Percentiles rank a stretch among this genome's conserved stretches.
These are phyloP conservation scores for Silene latifolia DNA, from an alignment of 148 eudicot species.

Conservation along the genomic window DNA sequence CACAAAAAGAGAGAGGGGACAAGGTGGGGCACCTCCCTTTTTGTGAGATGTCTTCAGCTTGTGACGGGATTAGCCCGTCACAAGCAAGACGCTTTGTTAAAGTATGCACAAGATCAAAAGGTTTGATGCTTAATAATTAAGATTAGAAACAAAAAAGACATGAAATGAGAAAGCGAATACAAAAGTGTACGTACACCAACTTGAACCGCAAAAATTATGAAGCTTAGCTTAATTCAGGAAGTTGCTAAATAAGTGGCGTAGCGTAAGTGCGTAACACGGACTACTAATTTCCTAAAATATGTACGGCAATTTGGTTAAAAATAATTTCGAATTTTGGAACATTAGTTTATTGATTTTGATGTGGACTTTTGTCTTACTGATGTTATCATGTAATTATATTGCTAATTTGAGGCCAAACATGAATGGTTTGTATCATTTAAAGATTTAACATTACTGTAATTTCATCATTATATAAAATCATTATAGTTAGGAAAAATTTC, in stretches of 20 bases:
- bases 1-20: too few relatives aligned
- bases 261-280: slow-evolving; percentile 4
- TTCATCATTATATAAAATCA: not conserved
- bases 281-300: not conserved
- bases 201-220: not conserved
- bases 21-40: too few relatives aligned
- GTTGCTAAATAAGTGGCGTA: not conserved
- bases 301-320: not conserved
- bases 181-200: not conserved
- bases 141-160: not conserved
- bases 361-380: not conserved
- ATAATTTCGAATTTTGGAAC: not conserved
- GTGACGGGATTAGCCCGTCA: too few relatives aligned
- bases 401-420: not conserved
- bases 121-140: not conserved
- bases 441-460: too few relatives aligned
- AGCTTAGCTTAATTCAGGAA: not conserved
- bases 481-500: not conserved
- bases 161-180: not conserved
- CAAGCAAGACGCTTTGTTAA: too few relatives aligned
- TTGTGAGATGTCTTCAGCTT: too few relatives aligned
- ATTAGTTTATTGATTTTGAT: not conserved
- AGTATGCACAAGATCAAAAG: not conserved
- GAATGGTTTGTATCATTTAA: too few relatives aligned
- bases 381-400: not conserved